phyloP scores from a whole-genome alignment of 83 land plant species.

The Picea abies region DNA sequence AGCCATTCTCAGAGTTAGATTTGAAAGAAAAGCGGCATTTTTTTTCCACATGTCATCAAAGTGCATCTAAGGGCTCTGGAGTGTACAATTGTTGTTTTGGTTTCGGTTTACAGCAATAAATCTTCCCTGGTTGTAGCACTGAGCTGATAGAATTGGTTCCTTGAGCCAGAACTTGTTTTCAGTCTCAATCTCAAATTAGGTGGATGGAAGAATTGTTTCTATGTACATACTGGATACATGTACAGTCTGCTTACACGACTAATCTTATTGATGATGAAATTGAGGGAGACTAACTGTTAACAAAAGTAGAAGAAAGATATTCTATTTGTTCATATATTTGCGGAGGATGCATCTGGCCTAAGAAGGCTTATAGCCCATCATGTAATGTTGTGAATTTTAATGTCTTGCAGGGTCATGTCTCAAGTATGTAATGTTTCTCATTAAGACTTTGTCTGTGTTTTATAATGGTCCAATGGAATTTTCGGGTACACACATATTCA shows the following conservation, averaged over 20 bases:
- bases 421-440: no score
- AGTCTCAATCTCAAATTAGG: neutral
- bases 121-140: neutral
- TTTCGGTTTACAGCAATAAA: neutral
- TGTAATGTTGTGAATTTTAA: neutral
- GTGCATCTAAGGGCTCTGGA: neutral
- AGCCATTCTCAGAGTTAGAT: neutral
- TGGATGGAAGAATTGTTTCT: conserved; percentile 11
- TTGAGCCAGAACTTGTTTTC: conserved; percentile 1
- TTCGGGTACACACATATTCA: neutral
- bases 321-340: neutral
- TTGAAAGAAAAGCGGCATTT: neutral
- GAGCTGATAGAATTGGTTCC: neutral
- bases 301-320: neutral
- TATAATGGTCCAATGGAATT: neutral
- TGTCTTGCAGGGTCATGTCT: no score
- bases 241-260: neutral
- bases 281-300: conserved; percentile 11
- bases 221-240: neutral
- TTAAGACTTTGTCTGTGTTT: neutral
- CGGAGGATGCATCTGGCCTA: neutral
- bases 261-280: neutral
- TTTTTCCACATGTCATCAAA: neutral
- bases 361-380: conserved; percentile 10
- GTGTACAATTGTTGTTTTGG: neutral